Evolutionary conservation across 495 filamentous ascomycete genomes (phyloP).

Genomic region (Xylaria intraflava): DNA sequence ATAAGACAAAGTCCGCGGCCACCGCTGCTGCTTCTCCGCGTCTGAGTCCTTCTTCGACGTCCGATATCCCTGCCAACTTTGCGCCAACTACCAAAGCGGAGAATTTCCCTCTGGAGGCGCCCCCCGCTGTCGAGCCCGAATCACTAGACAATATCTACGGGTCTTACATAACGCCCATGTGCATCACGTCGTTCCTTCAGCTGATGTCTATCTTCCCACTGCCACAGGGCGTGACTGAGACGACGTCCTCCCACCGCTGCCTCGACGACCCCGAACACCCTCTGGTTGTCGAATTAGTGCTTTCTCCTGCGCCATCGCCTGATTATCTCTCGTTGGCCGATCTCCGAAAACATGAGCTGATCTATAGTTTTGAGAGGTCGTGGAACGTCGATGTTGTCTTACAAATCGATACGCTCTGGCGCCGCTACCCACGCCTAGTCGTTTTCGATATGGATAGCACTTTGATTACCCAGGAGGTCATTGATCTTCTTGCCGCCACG

Average conservation of each 20-base stretch:
- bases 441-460: conserved; percentile 99
- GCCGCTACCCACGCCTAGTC: conserved; percentile 69
- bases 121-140: conserved; percentile 50
- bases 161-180: conserved; percentile 67
- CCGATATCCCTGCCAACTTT: conserved; percentile 44
- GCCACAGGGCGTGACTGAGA: conserved; percentile 47
- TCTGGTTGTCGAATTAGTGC: conserved; percentile 61
- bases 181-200: conserved; percentile 75
- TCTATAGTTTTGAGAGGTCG: conserved; percentile 76
- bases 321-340: conserved; percentile 62
- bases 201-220: conserved; percentile 62
- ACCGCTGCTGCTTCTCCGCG: conserved; percentile 29
- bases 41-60: conserved; percentile 24
- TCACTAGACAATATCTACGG: conserved; percentile 72
- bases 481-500: conserved; percentile 83
- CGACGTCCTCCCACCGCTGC: conserved; percentile 63
- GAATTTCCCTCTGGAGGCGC: conserved; percentile 65
- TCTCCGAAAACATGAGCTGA: conserved; percentile 68
- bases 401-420: conserved; percentile 63
- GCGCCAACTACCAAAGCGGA: conserved; percentile 62
- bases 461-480: conserved; percentile 91
- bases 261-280: conserved; percentile 56
- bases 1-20: conserved; percentile 45
- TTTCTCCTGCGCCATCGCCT: conserved; percentile 60
- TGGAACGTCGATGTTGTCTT: conserved; percentile 82